A percentile compares a stretch with the other conserved stretches of the same genome.
phyloP scores from a whole-genome alignment of 805 yeast species.

The Kodamaea laetipori region DNA sequence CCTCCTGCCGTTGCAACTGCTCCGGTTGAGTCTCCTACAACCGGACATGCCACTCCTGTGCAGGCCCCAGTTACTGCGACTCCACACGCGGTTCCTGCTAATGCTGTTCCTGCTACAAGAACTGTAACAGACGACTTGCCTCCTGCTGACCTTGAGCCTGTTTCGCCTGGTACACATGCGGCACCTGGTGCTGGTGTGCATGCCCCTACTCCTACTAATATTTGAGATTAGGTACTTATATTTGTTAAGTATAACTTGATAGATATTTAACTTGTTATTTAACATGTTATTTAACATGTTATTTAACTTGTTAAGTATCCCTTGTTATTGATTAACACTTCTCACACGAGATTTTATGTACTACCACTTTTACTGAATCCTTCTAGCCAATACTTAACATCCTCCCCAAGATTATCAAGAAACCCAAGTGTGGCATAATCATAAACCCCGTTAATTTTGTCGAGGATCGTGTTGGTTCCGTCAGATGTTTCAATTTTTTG shows the following conservation, averaged over 20 bases:
- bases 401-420: conserved; percentile 44
- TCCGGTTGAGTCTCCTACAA: conserved; percentile 5
- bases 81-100: background rate
- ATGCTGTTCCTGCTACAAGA: background rate
- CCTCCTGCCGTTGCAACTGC: conserved; percentile 6
- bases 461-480: conserved; percentile 11
- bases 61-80: background rate
- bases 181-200: background rate
- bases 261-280: too few relatives aligned
- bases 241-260: too few relatives aligned
- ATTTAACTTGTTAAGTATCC: too few relatives aligned
- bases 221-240: too few relatives aligned
- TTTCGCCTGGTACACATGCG: background rate
- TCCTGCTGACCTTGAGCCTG: background rate
- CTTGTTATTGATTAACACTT: too few relatives aligned
- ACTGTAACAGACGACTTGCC: background rate
- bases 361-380: conserved; percentile 7
- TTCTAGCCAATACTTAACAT: conserved; percentile 41
- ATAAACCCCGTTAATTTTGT: conserved; percentile 26
- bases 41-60: too few relatives aligned
- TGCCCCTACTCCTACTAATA: conserved; percentile 4
- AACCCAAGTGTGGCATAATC: conserved; percentile 39
- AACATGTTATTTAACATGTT: too few relatives aligned
- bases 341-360: too few relatives aligned
- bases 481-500: background rate